Base-by-base conservation (phyloP, 2,329 filamentous ascomycete species). In the Neurospora crassa region DNA sequence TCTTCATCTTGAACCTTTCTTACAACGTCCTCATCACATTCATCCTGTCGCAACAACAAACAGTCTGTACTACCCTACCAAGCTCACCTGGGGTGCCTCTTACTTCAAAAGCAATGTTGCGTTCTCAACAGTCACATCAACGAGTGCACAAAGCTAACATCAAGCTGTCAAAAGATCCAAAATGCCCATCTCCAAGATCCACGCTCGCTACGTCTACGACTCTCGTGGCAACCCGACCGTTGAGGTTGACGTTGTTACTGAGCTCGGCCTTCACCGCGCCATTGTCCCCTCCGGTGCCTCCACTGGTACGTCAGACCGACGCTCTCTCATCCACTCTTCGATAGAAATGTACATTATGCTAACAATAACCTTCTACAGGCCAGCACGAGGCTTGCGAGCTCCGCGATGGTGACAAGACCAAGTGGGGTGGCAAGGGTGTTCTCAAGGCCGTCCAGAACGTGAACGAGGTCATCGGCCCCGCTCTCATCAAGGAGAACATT, bases 141-240 rank as follows among this genome's bases (percentile, higher is more conserved):
- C 29, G 11, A 63, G 29, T 63, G 34, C 16, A 63, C 53, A 37
- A 63, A 37, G 53, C 71, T 73, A 71, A 72, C 72, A 68, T 16
- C 24, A 16, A 42, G 47, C 67, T 14, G 7, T 63, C 53, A 40
- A 40, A 69, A 75, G 73, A 68, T 68, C 40, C 84, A 94, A 81
- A 77, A 99, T 99, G 96, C 86, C 92, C 80, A 93, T 96, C 84
- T 90, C 90, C 83, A 95, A 94, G 88, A 89, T 96, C 82, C 92
- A 94, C 89, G 92, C 92, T 81, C 92, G 96, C 82, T 94, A 91
- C 81, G 94, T 99, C 87, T 99, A 95, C 90, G 96, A 99, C 89
- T 98, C 96, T 83, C 95, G 96, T 82, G 89, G 89, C 82, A 99
- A 99, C 91, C 96, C 96, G 80, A 99, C 96, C 82, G 95, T 97